Percentiles rank a stretch among this genome's conserved stretches.
Evolutionary conservation across 805 yeast genomes (phyloP).

Genomic region (Kuraishia hungarica): DNA sequence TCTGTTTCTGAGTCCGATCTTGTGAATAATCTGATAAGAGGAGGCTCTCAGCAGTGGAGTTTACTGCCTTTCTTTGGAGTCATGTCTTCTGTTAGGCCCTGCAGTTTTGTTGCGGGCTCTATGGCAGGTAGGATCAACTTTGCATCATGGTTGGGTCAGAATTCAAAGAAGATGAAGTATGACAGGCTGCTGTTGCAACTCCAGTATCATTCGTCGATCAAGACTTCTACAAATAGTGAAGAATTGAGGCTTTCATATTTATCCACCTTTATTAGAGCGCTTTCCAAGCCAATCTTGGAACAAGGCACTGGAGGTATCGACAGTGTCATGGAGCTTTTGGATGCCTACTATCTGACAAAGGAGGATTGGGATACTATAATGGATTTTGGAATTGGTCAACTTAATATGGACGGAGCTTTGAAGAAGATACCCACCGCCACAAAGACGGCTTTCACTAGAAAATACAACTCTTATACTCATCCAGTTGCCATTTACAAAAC

Average conservation of each 20-base stretch:
- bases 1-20: conserved; percentile 79
- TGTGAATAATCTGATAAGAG: conserved; percentile 74
- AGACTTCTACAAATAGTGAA: conserved; percentile 65
- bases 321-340: conserved; percentile 65
- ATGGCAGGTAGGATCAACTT: conserved; percentile 65
- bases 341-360: conserved; percentile 73
- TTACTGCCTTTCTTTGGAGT: conserved; percentile 86
- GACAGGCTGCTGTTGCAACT: conserved; percentile 75
- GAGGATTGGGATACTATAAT: conserved; percentile 89
- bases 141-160: conserved; percentile 84
- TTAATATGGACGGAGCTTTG: conserved; percentile 29
- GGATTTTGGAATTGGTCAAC: conserved; percentile 72
- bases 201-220: conserved; percentile 78
- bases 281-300: conserved; percentile 49
- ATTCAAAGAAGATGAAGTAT: conserved; percentile 75
- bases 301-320: conserved; percentile 57
- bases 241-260: conserved; percentile 74
- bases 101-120: conserved; percentile 65
- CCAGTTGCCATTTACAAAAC: conserved; percentile 80
- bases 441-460: conserved; percentile 81
- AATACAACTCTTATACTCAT: conserved; percentile 67
- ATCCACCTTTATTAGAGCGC: conserved; percentile 48
- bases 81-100: conserved; percentile 76
- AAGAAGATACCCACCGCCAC: conserved; percentile 69
- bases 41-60: conserved; percentile 92